phyloP scores from a whole-genome alignment of 345 rosid species.

The Boechera stricta region DNA sequence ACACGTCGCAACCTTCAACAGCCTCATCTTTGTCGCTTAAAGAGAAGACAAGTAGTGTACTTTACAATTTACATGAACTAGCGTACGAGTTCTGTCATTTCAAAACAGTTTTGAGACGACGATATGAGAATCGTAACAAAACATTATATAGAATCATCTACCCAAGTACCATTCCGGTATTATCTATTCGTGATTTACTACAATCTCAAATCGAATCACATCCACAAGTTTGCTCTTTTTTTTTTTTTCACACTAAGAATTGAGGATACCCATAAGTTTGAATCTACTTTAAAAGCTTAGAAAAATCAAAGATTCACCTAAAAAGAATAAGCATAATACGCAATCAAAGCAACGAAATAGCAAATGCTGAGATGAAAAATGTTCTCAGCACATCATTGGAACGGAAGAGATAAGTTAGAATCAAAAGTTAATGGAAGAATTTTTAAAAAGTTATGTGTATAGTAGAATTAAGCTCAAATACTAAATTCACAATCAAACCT shows the following conservation, averaged over 20 bases:
- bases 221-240: background rate
- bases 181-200: background rate
- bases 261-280: background rate
- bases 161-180: background rate
- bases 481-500: background rate
- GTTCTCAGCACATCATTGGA: background rate
- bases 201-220: slow-evolving; percentile 14
- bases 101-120: background rate
- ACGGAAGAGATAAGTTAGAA: background rate
- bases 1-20: slow-evolving; percentile 83
- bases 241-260: background rate
- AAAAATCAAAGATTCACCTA: background rate
- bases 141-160: background rate
- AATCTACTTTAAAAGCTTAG: background rate
- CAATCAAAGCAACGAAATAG: background rate
- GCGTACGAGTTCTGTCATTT: background rate
- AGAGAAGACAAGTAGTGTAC: background rate
- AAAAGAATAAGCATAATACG: background rate
- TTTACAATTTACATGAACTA: background rate
- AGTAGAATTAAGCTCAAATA: background rate
- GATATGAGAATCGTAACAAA: background rate
- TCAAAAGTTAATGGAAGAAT: background rate
- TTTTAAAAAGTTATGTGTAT: background rate
- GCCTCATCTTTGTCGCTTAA: slow-evolving; percentile 59
- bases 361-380: background rate